Conservation (phyloP, 2,329 filamentous ascomycete genomes). For the Fusarium sp. region DNA sequence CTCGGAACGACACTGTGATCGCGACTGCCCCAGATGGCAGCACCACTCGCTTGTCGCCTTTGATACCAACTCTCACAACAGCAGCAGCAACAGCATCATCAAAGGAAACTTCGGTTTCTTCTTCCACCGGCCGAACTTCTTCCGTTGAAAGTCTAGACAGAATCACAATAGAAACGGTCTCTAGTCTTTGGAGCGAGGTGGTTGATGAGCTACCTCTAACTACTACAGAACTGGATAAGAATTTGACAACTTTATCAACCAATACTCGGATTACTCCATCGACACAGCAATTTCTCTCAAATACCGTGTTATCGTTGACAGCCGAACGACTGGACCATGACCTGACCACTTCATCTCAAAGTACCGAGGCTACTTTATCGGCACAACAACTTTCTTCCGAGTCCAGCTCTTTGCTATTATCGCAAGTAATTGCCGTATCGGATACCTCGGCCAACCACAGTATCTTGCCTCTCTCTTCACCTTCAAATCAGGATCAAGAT, state of each 20-base stretch:
- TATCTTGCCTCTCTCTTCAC: neutral
- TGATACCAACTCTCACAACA: neutral
- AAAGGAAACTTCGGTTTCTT: neutral
- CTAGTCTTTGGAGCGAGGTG: neutral
- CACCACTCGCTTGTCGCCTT: constrained; percentile 24
- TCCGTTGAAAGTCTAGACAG: neutral
- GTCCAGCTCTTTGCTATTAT: neutral
- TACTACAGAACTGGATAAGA: neutral
- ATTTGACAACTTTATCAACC: neutral
- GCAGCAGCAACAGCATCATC: neutral
- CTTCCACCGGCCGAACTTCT: neutral
- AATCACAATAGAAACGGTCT: neutral
- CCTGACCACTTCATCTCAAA: neutral
- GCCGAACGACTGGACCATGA: neutral
- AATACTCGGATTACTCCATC: neutral
- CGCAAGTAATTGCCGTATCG: neutral
- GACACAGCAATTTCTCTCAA: neutral
- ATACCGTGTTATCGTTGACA: neutral
- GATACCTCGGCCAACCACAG: neutral
- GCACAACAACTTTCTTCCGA: neutral
- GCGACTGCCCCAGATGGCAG: constrained; percentile 17
- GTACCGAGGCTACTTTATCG: neutral
- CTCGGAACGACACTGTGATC: constrained; percentile 26
- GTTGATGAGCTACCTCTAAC: neutral
- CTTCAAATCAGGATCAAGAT: neutral